Percentiles rank a stretch among this genome's conserved stretches.
These are phyloP conservation scores for Diutina catenulata DNA, from an alignment of 1,139 yeast species.

Conservation along the genomic window DNA sequence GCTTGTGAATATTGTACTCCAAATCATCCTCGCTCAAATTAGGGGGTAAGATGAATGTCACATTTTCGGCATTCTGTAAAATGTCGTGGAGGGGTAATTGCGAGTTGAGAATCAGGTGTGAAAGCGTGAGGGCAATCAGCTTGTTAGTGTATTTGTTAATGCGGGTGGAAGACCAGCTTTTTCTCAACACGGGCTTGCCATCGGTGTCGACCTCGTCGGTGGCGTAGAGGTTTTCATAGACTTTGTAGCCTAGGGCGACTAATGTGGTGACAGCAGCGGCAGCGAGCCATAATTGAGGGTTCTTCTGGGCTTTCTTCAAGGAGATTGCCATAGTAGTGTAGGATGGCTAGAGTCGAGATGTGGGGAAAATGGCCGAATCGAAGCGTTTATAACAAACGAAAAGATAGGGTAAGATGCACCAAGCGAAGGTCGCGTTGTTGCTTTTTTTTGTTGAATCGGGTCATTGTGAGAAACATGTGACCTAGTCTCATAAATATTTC, in stretches of 20 bases:
- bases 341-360: neutral
- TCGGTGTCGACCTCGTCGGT: neutral
- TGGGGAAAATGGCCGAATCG: neutral
- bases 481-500: no score
- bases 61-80: conserved; percentile 25
- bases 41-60: conserved; percentile 38
- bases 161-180: no score
- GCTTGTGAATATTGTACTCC: conserved; percentile 13
- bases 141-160: conserved; percentile 17
- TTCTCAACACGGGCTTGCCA: neutral
- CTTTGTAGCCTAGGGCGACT: conserved; percentile 1
- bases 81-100: conserved; percentile 30
- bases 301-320: conserved; percentile 3
- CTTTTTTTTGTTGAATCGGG: no score
- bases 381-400: neutral
- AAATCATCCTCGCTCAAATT: conserved; percentile 32
- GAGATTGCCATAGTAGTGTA: neutral
- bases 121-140: conserved; percentile 32
- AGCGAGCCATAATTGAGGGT: conserved; percentile 5
- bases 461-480: no score
- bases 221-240: neutral
- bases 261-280: neutral
- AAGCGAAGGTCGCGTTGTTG: no score
- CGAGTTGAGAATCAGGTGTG: conserved; percentile 29
- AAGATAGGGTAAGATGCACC: no score